These are phyloP conservation scores for Ramaria sp. DNA, from an alignment of 768 basidiomycete genomes.

Conservation along the genomic window DNA sequence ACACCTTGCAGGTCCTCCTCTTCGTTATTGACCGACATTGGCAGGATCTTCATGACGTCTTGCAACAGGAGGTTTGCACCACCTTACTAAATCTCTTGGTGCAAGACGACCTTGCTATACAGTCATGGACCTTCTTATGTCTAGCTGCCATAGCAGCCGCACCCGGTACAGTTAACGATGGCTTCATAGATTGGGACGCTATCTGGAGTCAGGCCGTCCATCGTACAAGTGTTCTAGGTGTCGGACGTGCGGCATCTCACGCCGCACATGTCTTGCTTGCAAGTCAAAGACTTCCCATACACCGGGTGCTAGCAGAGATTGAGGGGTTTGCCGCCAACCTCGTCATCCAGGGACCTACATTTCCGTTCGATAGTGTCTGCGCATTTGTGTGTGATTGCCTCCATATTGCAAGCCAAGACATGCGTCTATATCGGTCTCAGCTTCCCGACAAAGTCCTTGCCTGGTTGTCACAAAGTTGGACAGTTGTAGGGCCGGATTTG, in stretches of 20 bases:
- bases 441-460: slow-evolving; percentile 77
- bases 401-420: slow-evolving; percentile 66
- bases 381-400: slow-evolving; percentile 64
- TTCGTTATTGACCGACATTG: slow-evolving; percentile 82
- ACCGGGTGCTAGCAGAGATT: slow-evolving; percentile 59
- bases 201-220: slow-evolving; percentile 80
- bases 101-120: slow-evolving; percentile 50
- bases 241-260: slow-evolving; percentile 77
- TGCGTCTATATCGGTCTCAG: slow-evolving; percentile 71
- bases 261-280: slow-evolving; percentile 45
- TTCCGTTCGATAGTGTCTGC: slow-evolving; percentile 86
- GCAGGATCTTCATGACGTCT: slow-evolving; percentile 43
- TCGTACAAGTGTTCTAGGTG: slow-evolving; percentile 51
- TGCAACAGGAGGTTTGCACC: slow-evolving; percentile 46
- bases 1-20: slow-evolving; percentile 64
- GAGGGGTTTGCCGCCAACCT: slow-evolving; percentile 74
- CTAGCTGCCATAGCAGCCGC: slow-evolving; percentile 60
- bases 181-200: slow-evolving; percentile 51
- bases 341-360: slow-evolving; percentile 81
- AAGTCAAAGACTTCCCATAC: slow-evolving; percentile 31
- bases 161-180: slow-evolving; percentile 19
- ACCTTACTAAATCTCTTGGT: slow-evolving; percentile 52
- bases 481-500: background rate
- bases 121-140: slow-evolving; percentile 81
- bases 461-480: slow-evolving; percentile 54